These are phyloP conservation scores for Dunaliella sp. DNA, from an alignment of 139 green algal species.

Conservation along the genomic window DNA sequence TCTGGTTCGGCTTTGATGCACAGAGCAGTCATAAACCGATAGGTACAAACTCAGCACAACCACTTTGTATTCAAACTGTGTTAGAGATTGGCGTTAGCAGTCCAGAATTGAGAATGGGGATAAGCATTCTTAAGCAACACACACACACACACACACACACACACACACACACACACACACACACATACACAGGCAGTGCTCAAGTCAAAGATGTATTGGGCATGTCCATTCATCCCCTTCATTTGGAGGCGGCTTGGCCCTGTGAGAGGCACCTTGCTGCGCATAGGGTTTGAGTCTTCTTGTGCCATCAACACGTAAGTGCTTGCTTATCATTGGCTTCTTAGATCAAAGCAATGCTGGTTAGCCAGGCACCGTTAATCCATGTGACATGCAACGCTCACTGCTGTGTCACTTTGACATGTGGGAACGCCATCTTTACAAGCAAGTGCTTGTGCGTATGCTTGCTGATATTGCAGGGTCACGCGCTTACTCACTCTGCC, in stretches of 20 bases:
- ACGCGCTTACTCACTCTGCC: slow-evolving; percentile 68
- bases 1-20: no score
- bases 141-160: no score
- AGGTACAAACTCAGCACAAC: background rate
- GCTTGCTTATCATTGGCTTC: background rate
- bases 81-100: no score
- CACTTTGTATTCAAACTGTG: no score
- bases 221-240: slow-evolving; percentile 64
- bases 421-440: background rate
- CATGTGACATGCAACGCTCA: no score
- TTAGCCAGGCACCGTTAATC: no score
- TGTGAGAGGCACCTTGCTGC: slow-evolving; percentile 30
- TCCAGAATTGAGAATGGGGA: no score
- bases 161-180: no score
- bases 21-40: background rate
- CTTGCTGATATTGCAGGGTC: background rate
- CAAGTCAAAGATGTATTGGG: slow-evolving; percentile 58
- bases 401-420: no score
- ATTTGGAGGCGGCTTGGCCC: slow-evolving; percentile 47
- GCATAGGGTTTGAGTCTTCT: slow-evolving; percentile 58
- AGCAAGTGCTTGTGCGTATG: no score
- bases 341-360: no score
- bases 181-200: slow-evolving; percentile 21
- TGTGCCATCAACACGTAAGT: slow-evolving; percentile 64
- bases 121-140: no score